Percentiles rank a stretch among this genome's conserved stretches.
Evolutionary conservation across 495 filamentous ascomycete genomes (phyloP).

Genomic region (Podospora sp.): DNA sequence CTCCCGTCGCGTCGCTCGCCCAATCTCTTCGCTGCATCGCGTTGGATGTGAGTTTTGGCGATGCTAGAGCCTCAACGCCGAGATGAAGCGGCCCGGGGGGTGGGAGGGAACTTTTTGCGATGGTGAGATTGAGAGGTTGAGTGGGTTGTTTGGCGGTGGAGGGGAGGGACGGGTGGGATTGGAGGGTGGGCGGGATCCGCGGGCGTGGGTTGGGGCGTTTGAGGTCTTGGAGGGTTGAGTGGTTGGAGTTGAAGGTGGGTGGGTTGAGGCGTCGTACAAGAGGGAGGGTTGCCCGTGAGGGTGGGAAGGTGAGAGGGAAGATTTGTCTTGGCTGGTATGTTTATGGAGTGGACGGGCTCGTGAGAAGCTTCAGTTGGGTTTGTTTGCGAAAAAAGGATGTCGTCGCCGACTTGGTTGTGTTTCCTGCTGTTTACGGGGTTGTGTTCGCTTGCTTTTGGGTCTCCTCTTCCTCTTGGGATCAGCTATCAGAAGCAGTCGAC

Average conservation of each 20-base stretch:
- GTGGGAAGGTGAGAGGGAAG: neutral
- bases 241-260: neutral
- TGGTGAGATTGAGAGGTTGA: neutral
- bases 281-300: neutral
- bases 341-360: neutral
- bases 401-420: neutral
- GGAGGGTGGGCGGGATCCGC: neutral
- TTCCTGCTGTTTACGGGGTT: neutral
- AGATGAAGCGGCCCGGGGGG: neutral
- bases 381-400: neutral
- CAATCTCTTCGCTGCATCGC: neutral
- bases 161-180: neutral
- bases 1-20: neutral
- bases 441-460: conserved; percentile 9
- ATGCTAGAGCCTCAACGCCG: neutral
- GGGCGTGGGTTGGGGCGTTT: neutral
- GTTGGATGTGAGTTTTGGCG: neutral
- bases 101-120: neutral
- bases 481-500: conserved; percentile 21
- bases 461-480: conserved; percentile 23
- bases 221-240: neutral
- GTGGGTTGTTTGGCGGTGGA: neutral
- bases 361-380: neutral
- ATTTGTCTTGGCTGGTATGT: conserved; percentile 3
- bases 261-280: conserved; percentile 1